A percentile compares a stretch with the other conserved stretches of the same genome.
Evolutionary conservation across 352 stramenopile genomes (phyloP).

Genomic region (Globisporangium canariense): DNA sequence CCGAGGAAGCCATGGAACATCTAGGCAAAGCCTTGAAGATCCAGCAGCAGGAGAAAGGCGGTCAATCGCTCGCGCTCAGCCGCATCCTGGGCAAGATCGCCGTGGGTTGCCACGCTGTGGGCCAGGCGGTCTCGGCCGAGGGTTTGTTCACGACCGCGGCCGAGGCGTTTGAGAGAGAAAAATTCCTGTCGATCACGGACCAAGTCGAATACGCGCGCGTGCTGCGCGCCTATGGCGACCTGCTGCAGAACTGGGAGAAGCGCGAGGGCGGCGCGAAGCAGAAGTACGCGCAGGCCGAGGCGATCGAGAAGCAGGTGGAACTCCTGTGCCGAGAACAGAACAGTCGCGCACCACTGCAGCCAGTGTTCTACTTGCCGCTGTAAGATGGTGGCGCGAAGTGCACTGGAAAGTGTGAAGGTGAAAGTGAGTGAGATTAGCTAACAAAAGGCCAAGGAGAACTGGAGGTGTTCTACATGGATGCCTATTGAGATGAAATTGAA

Average conservation of each 20-base stretch:
- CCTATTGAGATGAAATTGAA: too few relatives aligned
- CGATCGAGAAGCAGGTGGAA: conserved; percentile 33
- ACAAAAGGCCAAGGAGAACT: background rate
- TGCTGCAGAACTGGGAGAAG: conserved; percentile 58
- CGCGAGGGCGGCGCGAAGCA: conserved; percentile 38
- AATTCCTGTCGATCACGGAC: conserved; percentile 46
- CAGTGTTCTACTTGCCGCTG: conserved; percentile 52
- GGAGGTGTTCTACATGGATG: too few relatives aligned
- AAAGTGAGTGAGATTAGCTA: too few relatives aligned
- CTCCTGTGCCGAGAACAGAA: conserved; percentile 27
- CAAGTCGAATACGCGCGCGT: conserved; percentile 64
- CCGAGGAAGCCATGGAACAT: conserved; percentile 64
- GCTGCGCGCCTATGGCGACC: conserved; percentile 52
- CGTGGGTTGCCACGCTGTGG: conserved; percentile 52
- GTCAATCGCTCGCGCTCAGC: conserved; percentile 52
- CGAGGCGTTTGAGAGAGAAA: conserved; percentile 66
- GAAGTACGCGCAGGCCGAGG: conserved; percentile 37
- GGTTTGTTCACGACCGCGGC: conserved; percentile 66
- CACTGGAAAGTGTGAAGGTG: too few relatives aligned
- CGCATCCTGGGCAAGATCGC: conserved; percentile 69
- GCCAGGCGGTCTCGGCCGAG: conserved; percentile 70
- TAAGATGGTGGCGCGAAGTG: conserved; percentile 9
- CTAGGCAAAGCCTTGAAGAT: conserved; percentile 63
- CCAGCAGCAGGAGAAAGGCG: conserved; percentile 46
- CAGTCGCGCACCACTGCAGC: conserved; percentile 32